A percentile compares a stretch with the other conserved stretches of the same genome.
Evolutionary conservation across 202 grass and related monocot genomes (phyloP).

Genomic region (Musa balbisiana): DNA sequence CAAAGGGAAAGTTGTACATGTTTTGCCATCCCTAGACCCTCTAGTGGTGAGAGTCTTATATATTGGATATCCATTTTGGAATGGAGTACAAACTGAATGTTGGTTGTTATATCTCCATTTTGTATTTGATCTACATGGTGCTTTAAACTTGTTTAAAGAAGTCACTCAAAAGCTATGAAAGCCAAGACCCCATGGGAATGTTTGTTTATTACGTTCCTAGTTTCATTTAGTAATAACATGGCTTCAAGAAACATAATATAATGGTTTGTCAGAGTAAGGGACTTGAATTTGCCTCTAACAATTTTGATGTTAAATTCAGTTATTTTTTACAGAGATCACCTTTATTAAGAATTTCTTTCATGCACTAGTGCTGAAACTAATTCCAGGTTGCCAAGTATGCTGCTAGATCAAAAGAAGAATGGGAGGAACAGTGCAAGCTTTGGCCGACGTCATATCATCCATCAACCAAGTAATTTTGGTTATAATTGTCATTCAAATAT

Average conservation of each 20-base stretch:
- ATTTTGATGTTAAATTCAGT: too few relatives aligned
- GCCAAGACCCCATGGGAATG: not conserved
- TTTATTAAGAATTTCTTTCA: constrained; percentile 15
- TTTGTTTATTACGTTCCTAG: not conserved
- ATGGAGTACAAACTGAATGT: not conserved
- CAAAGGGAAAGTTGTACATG: too few relatives aligned
- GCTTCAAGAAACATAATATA: too few relatives aligned
- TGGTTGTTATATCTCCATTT: not conserved
- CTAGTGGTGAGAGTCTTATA: not conserved
- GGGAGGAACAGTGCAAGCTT: constrained; percentile 89
- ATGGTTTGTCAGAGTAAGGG: too few relatives aligned
- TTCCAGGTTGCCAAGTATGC: constrained; percentile 63
- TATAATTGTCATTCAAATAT: constrained; percentile 17
- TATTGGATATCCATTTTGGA: not conserved
- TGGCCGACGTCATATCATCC: constrained; percentile 99
- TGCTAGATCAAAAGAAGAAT: constrained; percentile 87
- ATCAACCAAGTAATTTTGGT: constrained; percentile 38
- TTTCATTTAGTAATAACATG: too few relatives aligned
- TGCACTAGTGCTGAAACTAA: constrained; percentile 5
- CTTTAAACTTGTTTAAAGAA: not conserved
- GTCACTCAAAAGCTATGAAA: not conserved
- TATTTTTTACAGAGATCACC: not conserved
- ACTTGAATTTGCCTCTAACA: too few relatives aligned
- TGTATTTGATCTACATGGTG: not conserved
- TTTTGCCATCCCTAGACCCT: not conserved